A percentile compares a stretch with the other conserved stretches of the same genome.
Conservation (phyloP, 2,329 filamentous ascomycete species). For the Immersiporthe knoxdaviesiana region DNA sequence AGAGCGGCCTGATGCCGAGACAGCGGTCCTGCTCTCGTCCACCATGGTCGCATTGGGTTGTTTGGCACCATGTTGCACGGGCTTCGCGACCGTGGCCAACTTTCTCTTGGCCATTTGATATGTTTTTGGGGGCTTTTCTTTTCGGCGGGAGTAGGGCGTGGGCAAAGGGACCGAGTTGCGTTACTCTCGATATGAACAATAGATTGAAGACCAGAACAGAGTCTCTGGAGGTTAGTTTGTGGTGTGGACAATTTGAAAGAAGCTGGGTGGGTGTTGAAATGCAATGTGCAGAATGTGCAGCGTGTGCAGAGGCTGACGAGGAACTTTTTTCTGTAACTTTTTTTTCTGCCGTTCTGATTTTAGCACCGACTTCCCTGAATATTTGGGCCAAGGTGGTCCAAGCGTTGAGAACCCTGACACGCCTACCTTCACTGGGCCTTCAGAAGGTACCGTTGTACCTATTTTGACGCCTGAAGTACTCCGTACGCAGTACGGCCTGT, state of each 20-base stretch:
- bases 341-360: conserved; percentile 31
- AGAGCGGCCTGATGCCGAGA: conserved; percentile 41
- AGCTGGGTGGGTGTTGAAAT: not conserved
- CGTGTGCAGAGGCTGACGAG: not conserved
- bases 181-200: not conserved
- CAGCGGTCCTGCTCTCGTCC: conserved; percentile 61
- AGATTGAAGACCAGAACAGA: not conserved
- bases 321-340: conserved; percentile 30
- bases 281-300: conserved; percentile 7
- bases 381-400: not conserved
- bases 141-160: not conserved
- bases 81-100: conserved; percentile 60
- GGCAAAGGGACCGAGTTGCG: not conserved
- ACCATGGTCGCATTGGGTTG: conserved; percentile 53
- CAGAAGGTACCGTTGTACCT: not conserved
- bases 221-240: not conserved
- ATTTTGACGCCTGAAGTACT: not conserved
- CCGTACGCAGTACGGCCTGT: not conserved
- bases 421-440: not conserved
- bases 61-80: conserved; percentile 59
- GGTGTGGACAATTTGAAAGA: not conserved
- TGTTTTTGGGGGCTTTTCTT: too few species aligned
- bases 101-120: conserved; percentile 63
- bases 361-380: conserved; percentile 12
- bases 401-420: conserved; percentile 11